Evolutionary conservation across 345 rosid genomes (phyloP).

Genomic region (Linum lewisii): DNA sequence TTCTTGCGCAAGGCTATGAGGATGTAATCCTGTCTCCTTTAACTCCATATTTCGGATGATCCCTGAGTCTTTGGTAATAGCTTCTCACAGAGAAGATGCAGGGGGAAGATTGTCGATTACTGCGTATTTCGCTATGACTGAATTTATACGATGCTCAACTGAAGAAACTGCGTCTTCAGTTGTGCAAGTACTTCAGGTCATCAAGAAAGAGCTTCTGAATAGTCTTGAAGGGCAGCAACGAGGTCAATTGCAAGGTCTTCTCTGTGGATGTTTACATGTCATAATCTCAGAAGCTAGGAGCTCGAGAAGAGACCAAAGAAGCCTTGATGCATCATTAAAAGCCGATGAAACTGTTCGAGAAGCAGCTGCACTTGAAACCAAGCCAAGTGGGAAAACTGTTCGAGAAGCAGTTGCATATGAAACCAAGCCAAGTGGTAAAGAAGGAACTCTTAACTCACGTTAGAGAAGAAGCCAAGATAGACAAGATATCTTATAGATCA

Average conservation of each 20-base stretch:
- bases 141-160: slow-evolving; percentile 76
- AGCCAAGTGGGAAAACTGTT: too few relatives aligned
- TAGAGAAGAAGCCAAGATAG: too few relatives aligned
- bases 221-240: slow-evolving; percentile 74
- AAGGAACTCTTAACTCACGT: too few relatives aligned
- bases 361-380: too few relatives aligned
- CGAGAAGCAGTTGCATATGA: too few relatives aligned
- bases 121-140: slow-evolving; percentile 82
- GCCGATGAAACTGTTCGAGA: too few relatives aligned
- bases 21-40: slow-evolving; percentile 62
- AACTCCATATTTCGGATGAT: slow-evolving; percentile 62
- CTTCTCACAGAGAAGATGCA: slow-evolving; percentile 59
- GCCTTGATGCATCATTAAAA: slow-evolving; percentile 39
- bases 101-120: slow-evolving; percentile 69
- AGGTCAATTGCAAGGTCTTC: slow-evolving; percentile 81
- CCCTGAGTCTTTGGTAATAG: slow-evolving; percentile 43
- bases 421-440: too few relatives aligned
- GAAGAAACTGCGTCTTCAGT: slow-evolving; percentile 51
- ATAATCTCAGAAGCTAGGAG: slow-evolving; percentile 78
- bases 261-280: slow-evolving; percentile 92
- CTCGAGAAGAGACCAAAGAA: slow-evolving; percentile 51
- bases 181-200: slow-evolving; percentile 61
- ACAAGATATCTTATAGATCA: too few relatives aligned
- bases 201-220: slow-evolving; percentile 59
- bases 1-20: slow-evolving; percentile 88